These are phyloP conservation scores for Aspergillus pseudonomiae DNA, from an alignment of 2,329 filamentous ascomycete genomes.

Conservation along the genomic window DNA sequence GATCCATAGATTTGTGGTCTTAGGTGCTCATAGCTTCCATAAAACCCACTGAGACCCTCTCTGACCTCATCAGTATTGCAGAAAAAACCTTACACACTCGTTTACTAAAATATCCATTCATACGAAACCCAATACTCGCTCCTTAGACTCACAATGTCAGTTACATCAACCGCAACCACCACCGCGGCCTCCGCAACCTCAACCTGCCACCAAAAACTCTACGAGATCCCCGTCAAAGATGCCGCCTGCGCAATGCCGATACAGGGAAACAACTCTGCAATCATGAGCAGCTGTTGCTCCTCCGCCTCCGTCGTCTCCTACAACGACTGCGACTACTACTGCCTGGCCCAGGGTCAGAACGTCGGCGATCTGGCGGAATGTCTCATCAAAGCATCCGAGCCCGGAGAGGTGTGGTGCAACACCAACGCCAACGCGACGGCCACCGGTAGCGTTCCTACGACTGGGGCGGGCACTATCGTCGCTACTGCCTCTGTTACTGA, in stretches of 20 bases:
- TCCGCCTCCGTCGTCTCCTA: constrained; percentile 25
- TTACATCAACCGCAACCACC: constrained; percentile 19
- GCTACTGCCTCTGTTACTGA: constrained; percentile 15
- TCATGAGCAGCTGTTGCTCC: constrained; percentile 27
- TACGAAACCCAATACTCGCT: background rate
- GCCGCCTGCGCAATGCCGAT: constrained; percentile 30
- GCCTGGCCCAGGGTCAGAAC: constrained; percentile 24
- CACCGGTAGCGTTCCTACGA: constrained; percentile 22
- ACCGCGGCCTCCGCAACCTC: constrained; percentile 21
- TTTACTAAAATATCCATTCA: background rate
- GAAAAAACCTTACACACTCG: background rate
- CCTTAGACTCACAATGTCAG: background rate
- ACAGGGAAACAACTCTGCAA: constrained; percentile 21
- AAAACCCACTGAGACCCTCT: background rate
- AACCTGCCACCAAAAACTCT: constrained; percentile 24
- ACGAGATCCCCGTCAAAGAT: constrained; percentile 27
- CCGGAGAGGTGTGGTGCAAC: constrained; percentile 29
- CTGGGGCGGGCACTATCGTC: constrained; percentile 19
- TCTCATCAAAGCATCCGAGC: constrained; percentile 23
- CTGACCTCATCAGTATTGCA: background rate
- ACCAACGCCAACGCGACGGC: constrained; percentile 27
- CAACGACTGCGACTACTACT: constrained; percentile 28
- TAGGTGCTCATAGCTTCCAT: background rate
- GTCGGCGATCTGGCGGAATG: constrained; percentile 24
- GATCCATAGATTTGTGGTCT: background rate